A percentile compares a stretch with the other conserved stretches of the same genome.
These are phyloP conservation scores for Colletotrichum siamense DNA, from an alignment of 2,329 filamentous ascomycete species.

Conservation along the genomic window DNA sequence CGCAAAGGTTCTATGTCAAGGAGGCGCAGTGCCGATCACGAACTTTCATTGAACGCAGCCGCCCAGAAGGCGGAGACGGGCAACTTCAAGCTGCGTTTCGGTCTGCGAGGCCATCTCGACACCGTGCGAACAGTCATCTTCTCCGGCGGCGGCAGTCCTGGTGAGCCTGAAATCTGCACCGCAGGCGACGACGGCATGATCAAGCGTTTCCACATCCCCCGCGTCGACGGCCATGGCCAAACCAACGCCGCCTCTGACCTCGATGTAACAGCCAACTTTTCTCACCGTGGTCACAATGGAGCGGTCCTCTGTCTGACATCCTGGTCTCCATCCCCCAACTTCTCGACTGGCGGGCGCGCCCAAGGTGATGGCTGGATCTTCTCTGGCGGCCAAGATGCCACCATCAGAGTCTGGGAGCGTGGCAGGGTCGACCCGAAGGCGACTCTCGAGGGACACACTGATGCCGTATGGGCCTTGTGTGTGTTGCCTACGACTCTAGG, in stretches of 20 bases:
- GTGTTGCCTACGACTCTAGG: constrained; percentile 86
- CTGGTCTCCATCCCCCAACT: constrained; percentile 86
- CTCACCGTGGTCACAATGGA: constrained; percentile 91
- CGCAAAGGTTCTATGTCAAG: constrained; percentile 82
- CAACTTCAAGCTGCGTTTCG: constrained; percentile 92
- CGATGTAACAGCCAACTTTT: constrained; percentile 93
- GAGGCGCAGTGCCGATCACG: constrained; percentile 72
- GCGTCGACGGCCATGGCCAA: constrained; percentile 65
- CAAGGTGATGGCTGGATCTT: constrained; percentile 98
- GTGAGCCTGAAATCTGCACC: constrained; percentile 96
- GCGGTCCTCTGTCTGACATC: constrained; percentile 86
- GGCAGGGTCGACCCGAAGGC: constrained; percentile 94
- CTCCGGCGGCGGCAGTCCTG: constrained; percentile 92
- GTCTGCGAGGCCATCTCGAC: constrained; percentile 89
- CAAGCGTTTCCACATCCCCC: constrained; percentile 95
- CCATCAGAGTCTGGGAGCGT: constrained; percentile 93
- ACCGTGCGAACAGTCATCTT: constrained; percentile 95
- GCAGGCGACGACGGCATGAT: constrained; percentile 94
- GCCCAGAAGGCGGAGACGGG: constrained; percentile 70
- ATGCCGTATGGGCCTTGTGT: constrained; percentile 95
- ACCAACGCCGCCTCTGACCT: constrained; percentile 72
- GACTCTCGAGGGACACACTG: constrained; percentile 90
- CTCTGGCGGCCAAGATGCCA: constrained; percentile 93
- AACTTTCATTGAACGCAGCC: constrained; percentile 55
- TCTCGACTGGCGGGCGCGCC: constrained; percentile 86